Base-by-base conservation (phyloP, 2,329 filamentous ascomycete genomes). In the Sclerotiophoma versabilis region DNA sequence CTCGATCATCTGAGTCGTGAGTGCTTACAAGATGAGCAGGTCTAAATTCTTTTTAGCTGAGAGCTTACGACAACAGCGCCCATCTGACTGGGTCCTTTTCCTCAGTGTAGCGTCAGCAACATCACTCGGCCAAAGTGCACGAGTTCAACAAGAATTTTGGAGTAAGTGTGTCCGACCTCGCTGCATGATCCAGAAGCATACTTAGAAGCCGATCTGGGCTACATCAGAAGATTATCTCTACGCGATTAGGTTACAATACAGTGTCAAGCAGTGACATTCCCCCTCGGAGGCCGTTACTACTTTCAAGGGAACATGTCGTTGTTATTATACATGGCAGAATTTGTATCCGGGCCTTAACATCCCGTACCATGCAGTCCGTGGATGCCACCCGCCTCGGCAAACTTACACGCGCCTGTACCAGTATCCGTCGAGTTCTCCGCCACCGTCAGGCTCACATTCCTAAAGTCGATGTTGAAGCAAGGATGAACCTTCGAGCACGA, bases 1-100 rank as follows among this genome's bases (percentile, higher is more conserved):
- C 12, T 23, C 30, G 29, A 12, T 27, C 19, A 15, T 17, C 17
- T 29, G 22, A 30, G 37, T 29, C 25, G 25, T n/a, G 5, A 22
- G 15, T 26, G 30, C 30, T 53, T 19, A 39, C 30, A 27, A 29
- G 15, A 42, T 12, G 25, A 30, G 23, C 19, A 15, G 25, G 25
- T 26, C 25, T 36, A 8, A n/a, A 14, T 36, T n/a, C 11, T 27
- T 14, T n/a, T 14, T 14, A 22, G 6, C 20, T 20, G 32, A 39
- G 15, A 45, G 45, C 45, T 49, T 11, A 54, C 45, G 45, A 54
- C 22, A 34, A 46, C 25, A 12, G 15, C 33, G 30, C 17, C 32
- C 4, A 11, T 42, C 30, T 49, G 30, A 25, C 37, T 10, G 33
- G 23, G 17, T n/a, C 12, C 7, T 37, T 34, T 15, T 19, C 32